phyloP scores from a whole-genome alignment of 306 rosid species.

The Cucumis sativus region Cucumber_9930_V3 NC_026660.2:29145001-29145500 shows the following conservation, averaged over 20 bases:
- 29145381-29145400: conserved; percentile 81
- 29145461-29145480: not conserved
- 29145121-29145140: not conserved
- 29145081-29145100: not conserved
- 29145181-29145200: conserved; percentile 71
- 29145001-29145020: not conserved
- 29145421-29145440: conserved; percentile 70
- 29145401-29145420: conserved; percentile 62
- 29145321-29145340: conserved; percentile 59
- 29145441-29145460: not conserved
- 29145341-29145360: conserved; percentile 89
- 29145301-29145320: not conserved
- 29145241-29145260: conserved; percentile 23
- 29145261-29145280: not conserved
- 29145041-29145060: not conserved
- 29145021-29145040: not conserved
- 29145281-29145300: not conserved
- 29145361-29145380: conserved; percentile 68
- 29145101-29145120: not conserved
- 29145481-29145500: not conserved
- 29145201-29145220: conserved; percentile 82
- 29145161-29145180: conserved; percentile 31
- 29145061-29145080: not conserved
- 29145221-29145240: conserved; percentile 74
- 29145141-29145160: not conserved